A percentile compares a stretch with the other conserved stretches of the same genome.
Evolutionary conservation across 345 rosid genomes (phyloP).

Genomic region (Brassica nigra): DNA sequence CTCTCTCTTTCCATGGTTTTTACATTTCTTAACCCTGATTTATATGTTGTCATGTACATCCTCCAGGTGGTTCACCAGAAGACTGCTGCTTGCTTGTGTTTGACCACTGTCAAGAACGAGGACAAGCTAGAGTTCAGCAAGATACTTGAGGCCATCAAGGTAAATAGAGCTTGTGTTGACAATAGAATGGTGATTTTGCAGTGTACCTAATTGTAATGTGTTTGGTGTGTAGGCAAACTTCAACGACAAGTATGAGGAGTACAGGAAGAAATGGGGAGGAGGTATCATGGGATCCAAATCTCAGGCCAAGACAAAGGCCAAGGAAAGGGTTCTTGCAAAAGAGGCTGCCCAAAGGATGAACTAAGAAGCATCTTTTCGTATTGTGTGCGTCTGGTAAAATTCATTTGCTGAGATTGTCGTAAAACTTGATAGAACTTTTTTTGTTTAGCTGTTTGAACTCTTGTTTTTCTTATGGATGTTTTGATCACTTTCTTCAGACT

Average conservation of each 20-base stretch:
- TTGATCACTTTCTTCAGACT: slow-evolving; percentile 3
- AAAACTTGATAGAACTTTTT: slow-evolving; percentile 33
- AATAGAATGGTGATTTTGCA: background rate
- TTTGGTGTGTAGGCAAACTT: slow-evolving; percentile 57
- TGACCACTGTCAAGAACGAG: slow-evolving; percentile 79
- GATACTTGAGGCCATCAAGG: slow-evolving; percentile 81
- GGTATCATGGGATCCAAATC: slow-evolving; percentile 87
- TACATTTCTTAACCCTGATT: background rate
- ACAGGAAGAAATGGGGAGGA: slow-evolving; percentile 86
- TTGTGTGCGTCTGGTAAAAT: background rate
- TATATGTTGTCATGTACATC: background rate
- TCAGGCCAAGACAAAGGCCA: slow-evolving; percentile 72
- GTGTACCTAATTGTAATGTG: background rate
- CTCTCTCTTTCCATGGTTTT: background rate
- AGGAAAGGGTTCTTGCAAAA: slow-evolving; percentile 66
- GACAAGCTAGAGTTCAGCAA: slow-evolving; percentile 80
- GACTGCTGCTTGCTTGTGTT: slow-evolving; percentile 62
- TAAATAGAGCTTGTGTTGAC: slow-evolving; percentile 2
- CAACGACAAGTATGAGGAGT: slow-evolving; percentile 74
- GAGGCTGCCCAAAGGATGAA: slow-evolving; percentile 75
- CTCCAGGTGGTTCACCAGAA: slow-evolving; percentile 66
- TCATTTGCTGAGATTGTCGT: slow-evolving; percentile 14
- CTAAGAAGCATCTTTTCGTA: slow-evolving; percentile 22
- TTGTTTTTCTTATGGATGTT: slow-evolving; percentile 1
- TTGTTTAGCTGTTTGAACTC: slow-evolving; percentile 29